Base-by-base conservation (phyloP, 306 rosid species). In the Dicorynia guianensis region DNA sequence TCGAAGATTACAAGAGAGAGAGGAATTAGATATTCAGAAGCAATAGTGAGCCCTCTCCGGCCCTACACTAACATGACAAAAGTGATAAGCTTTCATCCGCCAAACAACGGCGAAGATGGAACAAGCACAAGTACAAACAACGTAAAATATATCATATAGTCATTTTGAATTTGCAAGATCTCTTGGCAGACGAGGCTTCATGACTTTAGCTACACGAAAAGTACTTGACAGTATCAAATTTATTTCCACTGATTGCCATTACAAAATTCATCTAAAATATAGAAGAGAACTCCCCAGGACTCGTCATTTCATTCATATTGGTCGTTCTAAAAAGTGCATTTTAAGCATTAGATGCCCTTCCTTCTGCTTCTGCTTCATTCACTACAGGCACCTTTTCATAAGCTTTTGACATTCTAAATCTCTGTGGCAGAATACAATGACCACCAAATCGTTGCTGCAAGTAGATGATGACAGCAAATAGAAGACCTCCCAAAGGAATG, bases 391-490 rank as follows among this genome's bases (percentile, higher is more conserved):
- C 80, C 55, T 48, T 82, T 67, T 82, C 66, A 50, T 70, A 54
- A 35, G 9, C 72, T 61, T 10, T 17, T n/a, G 13, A 50, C 20
- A 60, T 67, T 71, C 53, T 79, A 14, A 72, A 71, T 62, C 63
- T 85, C 20, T 30, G 15, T 7, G 74, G 63, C 49, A 82, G 33
- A 66, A 82, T 20, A 75, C 54, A 73, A 9, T 40, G 64, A 44
- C 83, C 80, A 20, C 87, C 81, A 65, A 83, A 80, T 38, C 35
- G 8, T 63, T 83, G 84, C 82, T 83, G 90, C 79, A 82, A 63
- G 81, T 34, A 85, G 67, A 87, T 59, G 13, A 87, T 62, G 42
- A 34, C 17, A 8, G 84, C 89, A 66, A 86, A 78, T 11, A 78
- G 11, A 4, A 82, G 36, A 64, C 76, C 44, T 5, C 62, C 76